These are phyloP conservation scores for Omphalea diandra DNA, from an alignment of 441 rosid genomes.

Conservation along the genomic window DNA sequence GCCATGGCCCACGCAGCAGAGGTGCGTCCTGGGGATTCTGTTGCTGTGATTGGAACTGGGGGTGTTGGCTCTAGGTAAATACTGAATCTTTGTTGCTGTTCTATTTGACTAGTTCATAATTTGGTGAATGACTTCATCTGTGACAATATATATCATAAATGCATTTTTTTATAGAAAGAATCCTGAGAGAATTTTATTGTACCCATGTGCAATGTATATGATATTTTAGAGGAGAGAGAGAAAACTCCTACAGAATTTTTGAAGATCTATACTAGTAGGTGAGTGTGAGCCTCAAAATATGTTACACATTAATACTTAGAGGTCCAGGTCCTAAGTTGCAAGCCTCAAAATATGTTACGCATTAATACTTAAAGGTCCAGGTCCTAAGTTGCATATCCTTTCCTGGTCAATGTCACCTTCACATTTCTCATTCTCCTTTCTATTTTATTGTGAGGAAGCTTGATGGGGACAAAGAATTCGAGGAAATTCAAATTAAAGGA, in stretches of 20 bases:
- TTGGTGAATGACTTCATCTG: neutral
- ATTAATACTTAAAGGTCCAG: no score
- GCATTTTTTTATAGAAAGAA: neutral
- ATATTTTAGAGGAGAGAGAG: neutral
- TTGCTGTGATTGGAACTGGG: slow-evolving; percentile 89
- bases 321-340: no score
- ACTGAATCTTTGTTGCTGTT: neutral
- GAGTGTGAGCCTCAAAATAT: neutral
- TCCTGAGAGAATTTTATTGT: no score
- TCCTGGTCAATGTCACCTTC: no score
- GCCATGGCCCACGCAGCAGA: slow-evolving; percentile 99
- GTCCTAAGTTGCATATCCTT: no score
- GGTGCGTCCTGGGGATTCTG: slow-evolving; percentile 86
- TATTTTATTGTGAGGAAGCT: no score
- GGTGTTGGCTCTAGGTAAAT: slow-evolving; percentile 96
- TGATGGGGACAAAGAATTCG: no score
- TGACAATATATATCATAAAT: neutral
- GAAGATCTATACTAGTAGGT: neutral
- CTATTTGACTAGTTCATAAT: neutral
- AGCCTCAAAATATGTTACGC: neutral
- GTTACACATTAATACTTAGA: neutral
- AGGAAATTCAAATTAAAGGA: neutral
- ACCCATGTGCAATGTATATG: neutral
- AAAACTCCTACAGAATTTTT: neutral
- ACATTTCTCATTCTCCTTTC: no score